These are phyloP conservation scores for Botryotinia calthae DNA, from an alignment of 2,329 filamentous ascomycete species.

Conservation along the genomic window DNA sequence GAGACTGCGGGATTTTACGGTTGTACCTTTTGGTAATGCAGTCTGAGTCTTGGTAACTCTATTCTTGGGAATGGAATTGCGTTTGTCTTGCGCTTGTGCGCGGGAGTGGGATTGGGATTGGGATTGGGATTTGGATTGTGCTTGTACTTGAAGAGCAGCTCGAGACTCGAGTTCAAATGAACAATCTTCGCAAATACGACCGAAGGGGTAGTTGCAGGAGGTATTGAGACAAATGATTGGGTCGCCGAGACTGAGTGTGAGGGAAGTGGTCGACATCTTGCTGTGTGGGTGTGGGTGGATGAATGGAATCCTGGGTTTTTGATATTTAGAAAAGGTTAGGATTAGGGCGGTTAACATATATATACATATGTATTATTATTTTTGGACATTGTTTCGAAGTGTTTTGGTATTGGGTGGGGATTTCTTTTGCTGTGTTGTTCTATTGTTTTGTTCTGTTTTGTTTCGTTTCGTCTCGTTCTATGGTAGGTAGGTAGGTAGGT, in stretches of 20 bases:
- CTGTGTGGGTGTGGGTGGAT: background rate
- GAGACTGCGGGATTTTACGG: background rate
- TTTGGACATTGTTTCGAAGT: background rate
- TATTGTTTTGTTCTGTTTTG: background rate
- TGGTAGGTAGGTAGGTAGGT: background rate
- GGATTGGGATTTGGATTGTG: no score
- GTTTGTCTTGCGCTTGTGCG: background rate
- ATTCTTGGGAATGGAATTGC: background rate
- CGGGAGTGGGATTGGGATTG: no score
- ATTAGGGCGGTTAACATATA: background rate
- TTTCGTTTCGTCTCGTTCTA: background rate
- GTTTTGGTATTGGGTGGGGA: background rate
- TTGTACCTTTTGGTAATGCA: background rate
- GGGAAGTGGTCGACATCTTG: background rate
- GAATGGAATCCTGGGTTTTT: background rate
- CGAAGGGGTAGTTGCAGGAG: constrained; percentile 24
- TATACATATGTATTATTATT: background rate
- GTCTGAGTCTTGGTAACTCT: background rate
- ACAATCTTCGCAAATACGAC: constrained; percentile 21
- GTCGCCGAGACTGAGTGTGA: background rate
- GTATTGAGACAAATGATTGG: constrained; percentile 24
- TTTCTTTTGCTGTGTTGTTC: no score
- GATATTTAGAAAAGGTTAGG: no score
- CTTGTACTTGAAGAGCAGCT: background rate
- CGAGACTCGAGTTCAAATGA: background rate